Conservation (phyloP, 371 early-diverging fungal species). For the Lichtheimia corymbifera region DNA sequence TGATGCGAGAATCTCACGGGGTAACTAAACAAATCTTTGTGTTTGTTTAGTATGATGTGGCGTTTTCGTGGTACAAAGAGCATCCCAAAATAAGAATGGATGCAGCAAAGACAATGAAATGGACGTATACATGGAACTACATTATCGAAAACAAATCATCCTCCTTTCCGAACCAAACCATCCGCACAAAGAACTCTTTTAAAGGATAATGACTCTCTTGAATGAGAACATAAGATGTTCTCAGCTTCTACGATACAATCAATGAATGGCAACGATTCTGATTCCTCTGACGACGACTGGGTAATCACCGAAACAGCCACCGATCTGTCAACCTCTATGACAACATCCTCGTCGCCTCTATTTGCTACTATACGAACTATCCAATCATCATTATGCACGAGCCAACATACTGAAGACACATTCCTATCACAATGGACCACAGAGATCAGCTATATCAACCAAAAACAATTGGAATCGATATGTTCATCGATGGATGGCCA, state of each 20-base stretch:
- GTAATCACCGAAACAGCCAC: conserved; percentile 19
- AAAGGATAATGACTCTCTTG: too few relatives aligned
- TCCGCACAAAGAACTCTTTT: too few relatives aligned
- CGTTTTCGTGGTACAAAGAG: too few relatives aligned
- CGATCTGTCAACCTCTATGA: neutral
- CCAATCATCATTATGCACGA: conserved; percentile 4
- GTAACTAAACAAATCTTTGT: too few relatives aligned
- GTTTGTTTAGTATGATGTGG: too few relatives aligned
- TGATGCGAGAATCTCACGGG: too few relatives aligned
- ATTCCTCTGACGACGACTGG: conserved; percentile 44
- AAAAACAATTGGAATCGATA: conserved; percentile 23
- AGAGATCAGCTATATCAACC: conserved; percentile 19
- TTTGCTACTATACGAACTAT: conserved; percentile 14
- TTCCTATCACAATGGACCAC: neutral
- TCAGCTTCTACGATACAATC: neutral
- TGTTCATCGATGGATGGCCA: conserved; percentile 24
- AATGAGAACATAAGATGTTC: too few relatives aligned
- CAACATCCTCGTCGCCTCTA: neutral
- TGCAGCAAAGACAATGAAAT: too few relatives aligned
- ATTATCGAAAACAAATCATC: too few relatives aligned
- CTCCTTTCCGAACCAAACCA: too few relatives aligned
- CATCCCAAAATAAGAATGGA: too few relatives aligned
- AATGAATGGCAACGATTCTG: conserved; percentile 27
- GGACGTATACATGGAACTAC: too few relatives aligned
- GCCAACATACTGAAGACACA: neutral